Conservation (phyloP, 129 eudicot species). For the Arctium minus region DNA sequence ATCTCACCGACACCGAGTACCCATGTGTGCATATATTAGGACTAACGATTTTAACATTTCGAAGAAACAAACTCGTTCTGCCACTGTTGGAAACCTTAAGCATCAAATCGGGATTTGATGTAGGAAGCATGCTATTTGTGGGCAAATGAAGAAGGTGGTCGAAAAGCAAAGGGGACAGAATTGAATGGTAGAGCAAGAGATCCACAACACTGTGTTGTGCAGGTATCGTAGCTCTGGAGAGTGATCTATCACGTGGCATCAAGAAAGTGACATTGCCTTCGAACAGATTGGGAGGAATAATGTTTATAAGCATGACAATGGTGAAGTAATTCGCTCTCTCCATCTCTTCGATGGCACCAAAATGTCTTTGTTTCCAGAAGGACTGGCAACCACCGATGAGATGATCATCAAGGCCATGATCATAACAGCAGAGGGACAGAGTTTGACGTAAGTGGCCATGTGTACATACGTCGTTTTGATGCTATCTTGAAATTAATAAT, state of each 20-base stretch:
- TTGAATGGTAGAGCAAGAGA: conserved; percentile 68
- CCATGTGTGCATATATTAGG: conserved; percentile 67
- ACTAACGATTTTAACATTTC: conserved; percentile 45
- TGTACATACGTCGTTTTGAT: conserved; percentile 1
- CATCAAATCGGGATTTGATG: conserved; percentile 48
- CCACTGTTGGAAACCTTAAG: conserved; percentile 60
- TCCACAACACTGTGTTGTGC: conserved; percentile 32
- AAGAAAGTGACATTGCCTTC: conserved; percentile 69
- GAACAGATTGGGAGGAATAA: conserved; percentile 48
- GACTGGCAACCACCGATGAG: conserved; percentile 11
- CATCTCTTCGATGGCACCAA: conserved; percentile 66
- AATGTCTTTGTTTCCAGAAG: conserved; percentile 38
- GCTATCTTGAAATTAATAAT: conserved; percentile 2
- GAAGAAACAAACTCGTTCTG: conserved; percentile 42
- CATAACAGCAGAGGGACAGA: conserved; percentile 11
- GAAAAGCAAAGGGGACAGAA: conserved; percentile 63
- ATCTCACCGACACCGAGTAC: conserved; percentile 36
- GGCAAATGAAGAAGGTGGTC: conserved; percentile 64
- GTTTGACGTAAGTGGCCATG: conserved; percentile 19
- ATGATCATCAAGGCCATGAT: conserved; percentile 13
- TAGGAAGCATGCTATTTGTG: conserved; percentile 62
- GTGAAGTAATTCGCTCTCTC: conserved; percentile 78
- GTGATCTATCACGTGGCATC: conserved; percentile 66
- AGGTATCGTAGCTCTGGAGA: conserved; percentile 43
- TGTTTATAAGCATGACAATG: conserved; percentile 70